Conservation (phyloP, 495 filamentous ascomycete genomes). For the Rhypophila decipiens region DNA sequence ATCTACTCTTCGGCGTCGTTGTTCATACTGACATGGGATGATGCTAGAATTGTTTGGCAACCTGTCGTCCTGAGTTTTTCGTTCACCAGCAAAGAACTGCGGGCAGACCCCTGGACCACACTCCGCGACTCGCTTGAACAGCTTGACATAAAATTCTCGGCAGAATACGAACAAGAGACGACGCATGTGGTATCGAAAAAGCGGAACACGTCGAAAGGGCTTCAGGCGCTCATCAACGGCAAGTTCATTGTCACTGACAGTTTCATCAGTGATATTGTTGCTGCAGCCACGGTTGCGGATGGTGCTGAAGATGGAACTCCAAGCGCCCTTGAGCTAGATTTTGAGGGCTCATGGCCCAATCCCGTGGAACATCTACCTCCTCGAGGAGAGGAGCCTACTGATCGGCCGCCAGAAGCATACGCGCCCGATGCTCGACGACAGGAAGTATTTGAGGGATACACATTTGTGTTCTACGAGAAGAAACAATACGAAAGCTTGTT, state of each 20-base stretch:
- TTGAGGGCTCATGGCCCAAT: slow-evolving; percentile 75
- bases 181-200: slow-evolving; percentile 88
- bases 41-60: slow-evolving; percentile 69
- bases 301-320: slow-evolving; percentile 48
- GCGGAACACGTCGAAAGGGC: slow-evolving; percentile 76
- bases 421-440: slow-evolving; percentile 57
- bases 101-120: slow-evolving; percentile 58
- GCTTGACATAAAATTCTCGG: slow-evolving; percentile 79
- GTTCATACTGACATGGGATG: background rate
- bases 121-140: slow-evolving; percentile 63
- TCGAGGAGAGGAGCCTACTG: slow-evolving; percentile 63
- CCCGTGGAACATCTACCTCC: slow-evolving; percentile 64
- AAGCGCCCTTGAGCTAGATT: slow-evolving; percentile 75
- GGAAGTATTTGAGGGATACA: slow-evolving; percentile 78
- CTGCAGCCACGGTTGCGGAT: slow-evolving; percentile 55
- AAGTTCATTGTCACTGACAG: slow-evolving; percentile 72
- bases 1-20: background rate
- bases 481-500: slow-evolving; percentile 74
- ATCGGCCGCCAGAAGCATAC: slow-evolving; percentile 57
- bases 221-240: slow-evolving; percentile 84
- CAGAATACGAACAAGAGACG: slow-evolving; percentile 64
- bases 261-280: slow-evolving; percentile 61
- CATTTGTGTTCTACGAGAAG: slow-evolving; percentile 78
- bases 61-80: slow-evolving; percentile 78
- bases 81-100: slow-evolving; percentile 67